These are phyloP conservation scores for Panellus pusillus DNA, from an alignment of 768 basidiomycete genomes.

Conservation along the genomic window DNA sequence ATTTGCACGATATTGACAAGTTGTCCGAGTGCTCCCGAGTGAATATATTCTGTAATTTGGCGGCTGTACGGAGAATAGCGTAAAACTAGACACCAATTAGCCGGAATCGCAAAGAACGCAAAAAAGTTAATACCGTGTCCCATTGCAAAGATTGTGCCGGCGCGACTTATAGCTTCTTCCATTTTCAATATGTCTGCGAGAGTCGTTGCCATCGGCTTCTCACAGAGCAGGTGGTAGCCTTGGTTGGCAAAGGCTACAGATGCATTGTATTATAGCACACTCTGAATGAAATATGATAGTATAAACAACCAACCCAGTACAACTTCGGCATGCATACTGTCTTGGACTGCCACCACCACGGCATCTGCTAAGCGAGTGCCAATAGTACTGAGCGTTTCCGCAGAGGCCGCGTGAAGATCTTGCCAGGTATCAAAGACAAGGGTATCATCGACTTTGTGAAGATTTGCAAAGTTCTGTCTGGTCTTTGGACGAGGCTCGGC, in stretches of 20 bases:
- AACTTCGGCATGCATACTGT: slow-evolving; percentile 75
- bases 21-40: slow-evolving; percentile 69
- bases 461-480: slow-evolving; percentile 52
- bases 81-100: slow-evolving; percentile 51
- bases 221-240: slow-evolving; percentile 88
- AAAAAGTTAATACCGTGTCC: slow-evolving; percentile 67
- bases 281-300: too few relatives aligned
- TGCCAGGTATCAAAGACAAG: slow-evolving; percentile 73
- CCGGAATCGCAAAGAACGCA: neutral
- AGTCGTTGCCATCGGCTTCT: slow-evolving; percentile 88
- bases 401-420: slow-evolving; percentile 67
- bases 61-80: slow-evolving; percentile 84
- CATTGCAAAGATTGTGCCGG: slow-evolving; percentile 79
- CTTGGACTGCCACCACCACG: slow-evolving; percentile 78
- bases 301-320: slow-evolving; percentile 32
- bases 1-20: slow-evolving; percentile 83
- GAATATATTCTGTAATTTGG: slow-evolving; percentile 68
- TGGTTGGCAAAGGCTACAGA: slow-evolving; percentile 65
- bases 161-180: slow-evolving; percentile 66
- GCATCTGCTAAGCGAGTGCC: slow-evolving; percentile 81
- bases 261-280: too few relatives aligned
- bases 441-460: slow-evolving; percentile 61
- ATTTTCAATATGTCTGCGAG: slow-evolving; percentile 74
- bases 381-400: slow-evolving; percentile 58
- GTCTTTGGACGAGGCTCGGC: slow-evolving; percentile 80